Conservation (phyloP, 1,284 basidiomycete species). For the Rhizoctonia solani region DNA sequence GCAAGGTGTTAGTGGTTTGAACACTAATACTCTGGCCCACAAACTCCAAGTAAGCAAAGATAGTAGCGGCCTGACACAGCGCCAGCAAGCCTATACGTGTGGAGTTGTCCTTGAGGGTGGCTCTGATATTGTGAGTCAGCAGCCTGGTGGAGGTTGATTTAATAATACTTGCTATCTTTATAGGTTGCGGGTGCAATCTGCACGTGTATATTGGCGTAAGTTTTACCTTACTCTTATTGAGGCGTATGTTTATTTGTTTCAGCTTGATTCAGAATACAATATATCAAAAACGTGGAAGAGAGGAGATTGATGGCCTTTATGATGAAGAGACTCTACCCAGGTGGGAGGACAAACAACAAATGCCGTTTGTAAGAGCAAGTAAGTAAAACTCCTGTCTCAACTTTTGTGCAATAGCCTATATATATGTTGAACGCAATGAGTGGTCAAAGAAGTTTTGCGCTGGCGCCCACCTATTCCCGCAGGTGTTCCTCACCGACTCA, state of each 20-base stretch:
- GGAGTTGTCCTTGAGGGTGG: slow-evolving; percentile 17
- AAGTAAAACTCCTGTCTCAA: too few relatives aligned
- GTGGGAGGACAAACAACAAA: slow-evolving; percentile 4
- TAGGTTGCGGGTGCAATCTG: slow-evolving; percentile 12
- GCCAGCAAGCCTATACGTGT: slow-evolving; percentile 1
- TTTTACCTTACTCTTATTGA: neutral
- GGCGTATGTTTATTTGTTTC: neutral
- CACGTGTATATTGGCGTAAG: slow-evolving; percentile 12
- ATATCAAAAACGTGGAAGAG: neutral
- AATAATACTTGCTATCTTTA: neutral
- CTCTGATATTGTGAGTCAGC: slow-evolving; percentile 15
- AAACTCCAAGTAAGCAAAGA: neutral
- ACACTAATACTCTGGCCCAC: slow-evolving; percentile 4
- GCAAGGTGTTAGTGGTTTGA: neutral
- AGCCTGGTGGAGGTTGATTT: too few relatives aligned
- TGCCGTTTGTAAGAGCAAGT: slow-evolving; percentile 22
- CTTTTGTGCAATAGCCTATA: too few relatives aligned
- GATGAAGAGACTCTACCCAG: slow-evolving; percentile 12
- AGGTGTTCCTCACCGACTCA: slow-evolving; percentile 1
- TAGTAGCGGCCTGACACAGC: neutral
- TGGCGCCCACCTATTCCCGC: slow-evolving; percentile 11
- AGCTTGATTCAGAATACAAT: slow-evolving; percentile 1
- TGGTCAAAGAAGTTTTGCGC: slow-evolving; percentile 19
- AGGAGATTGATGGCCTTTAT: slow-evolving; percentile 17
- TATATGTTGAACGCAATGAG: too few relatives aligned